These are phyloP conservation scores for Periconia macrospinosa DNA, from an alignment of 2,329 filamentous ascomycete genomes.

Conservation along the genomic window DNA sequence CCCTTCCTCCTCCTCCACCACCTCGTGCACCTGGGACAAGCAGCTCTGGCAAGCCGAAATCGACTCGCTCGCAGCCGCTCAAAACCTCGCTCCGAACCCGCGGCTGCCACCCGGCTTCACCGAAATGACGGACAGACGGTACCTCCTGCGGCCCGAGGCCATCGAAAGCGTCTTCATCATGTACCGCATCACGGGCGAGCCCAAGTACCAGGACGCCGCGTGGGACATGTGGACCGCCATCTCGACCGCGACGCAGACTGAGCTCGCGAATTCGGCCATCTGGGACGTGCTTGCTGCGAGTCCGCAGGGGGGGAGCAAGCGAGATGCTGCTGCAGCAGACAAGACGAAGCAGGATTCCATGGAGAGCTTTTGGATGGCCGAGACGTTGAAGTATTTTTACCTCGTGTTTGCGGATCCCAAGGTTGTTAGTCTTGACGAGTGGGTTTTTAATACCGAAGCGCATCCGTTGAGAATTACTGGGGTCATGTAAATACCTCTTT, in stretches of 20 bases:
- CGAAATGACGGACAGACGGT: constrained; percentile 47
- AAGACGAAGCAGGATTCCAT: constrained; percentile 3
- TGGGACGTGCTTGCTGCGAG: constrained; percentile 45
- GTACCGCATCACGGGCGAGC: constrained; percentile 62
- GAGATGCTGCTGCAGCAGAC: too few relatives aligned
- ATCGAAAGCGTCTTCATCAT: constrained; percentile 65
- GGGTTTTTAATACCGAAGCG: constrained; percentile 49
- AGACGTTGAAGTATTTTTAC: constrained; percentile 56
- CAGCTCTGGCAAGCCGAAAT: constrained; percentile 52
- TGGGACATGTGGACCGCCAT: constrained; percentile 57
- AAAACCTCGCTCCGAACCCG: constrained; percentile 1
- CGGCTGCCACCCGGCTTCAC: constrained; percentile 50
- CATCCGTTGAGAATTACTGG: constrained; percentile 41
- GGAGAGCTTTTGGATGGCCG: constrained; percentile 53
- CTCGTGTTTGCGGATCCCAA: constrained; percentile 49
- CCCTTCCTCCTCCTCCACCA: constrained; percentile 18
- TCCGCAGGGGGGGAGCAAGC: too few relatives aligned
- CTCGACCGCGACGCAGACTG: constrained; percentile 45
- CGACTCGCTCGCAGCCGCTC: constrained; percentile 21
- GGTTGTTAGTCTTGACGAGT: constrained; percentile 46
- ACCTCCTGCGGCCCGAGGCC: constrained; percentile 58
- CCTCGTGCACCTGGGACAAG: constrained; percentile 58
- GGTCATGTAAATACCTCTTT: too few relatives aligned
- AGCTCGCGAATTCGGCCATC: constrained; percentile 51
- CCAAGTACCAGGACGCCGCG: constrained; percentile 47